A percentile compares a stretch with the other conserved stretches of the same genome.
phyloP scores from a whole-genome alignment of 176 grass and related monocot genomes.

The Triticum dicoccoides region DNA sequence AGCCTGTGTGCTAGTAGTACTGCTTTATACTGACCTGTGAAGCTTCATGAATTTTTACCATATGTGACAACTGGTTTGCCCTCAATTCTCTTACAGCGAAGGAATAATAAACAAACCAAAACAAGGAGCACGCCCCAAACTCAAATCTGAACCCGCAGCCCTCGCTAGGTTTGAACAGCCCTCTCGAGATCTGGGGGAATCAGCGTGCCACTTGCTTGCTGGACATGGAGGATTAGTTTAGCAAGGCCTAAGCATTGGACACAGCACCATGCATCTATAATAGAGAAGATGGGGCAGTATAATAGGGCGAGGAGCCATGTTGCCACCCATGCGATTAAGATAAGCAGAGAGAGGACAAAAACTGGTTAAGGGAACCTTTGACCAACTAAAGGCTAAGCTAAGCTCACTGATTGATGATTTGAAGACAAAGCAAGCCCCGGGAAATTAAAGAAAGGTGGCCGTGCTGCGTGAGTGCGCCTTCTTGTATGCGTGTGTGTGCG shows the following conservation, averaged over 20 bases:
- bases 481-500: constrained; percentile 19
- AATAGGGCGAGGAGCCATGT: constrained; percentile 40
- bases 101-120: constrained; percentile 9
- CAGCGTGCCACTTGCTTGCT: constrained; percentile 27
- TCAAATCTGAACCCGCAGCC: constrained; percentile 26
- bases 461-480: constrained; percentile 43
- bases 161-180: constrained; percentile 19
- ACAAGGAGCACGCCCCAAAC: constrained; percentile 29
- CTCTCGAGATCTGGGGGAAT: constrained; percentile 46
- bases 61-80: neutral
- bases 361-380: constrained; percentile 79
- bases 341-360: constrained; percentile 47
- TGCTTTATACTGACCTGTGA: neutral
- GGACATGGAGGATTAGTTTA: constrained; percentile 42
- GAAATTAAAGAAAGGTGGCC: constrained; percentile 28
- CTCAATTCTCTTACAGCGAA: constrained; percentile 13
- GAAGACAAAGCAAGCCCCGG: constrained; percentile 41
- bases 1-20: neutral
- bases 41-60: constrained; percentile 28
- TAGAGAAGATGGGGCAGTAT: constrained; percentile 16
- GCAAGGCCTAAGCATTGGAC: constrained; percentile 32
- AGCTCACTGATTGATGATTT: constrained; percentile 26
- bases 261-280: constrained; percentile 53
- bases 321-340: constrained; percentile 48
- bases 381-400: constrained; percentile 50